phyloP scores from a whole-genome alignment of 305 asterid genomes.

The Rubia peregrina region DNA sequence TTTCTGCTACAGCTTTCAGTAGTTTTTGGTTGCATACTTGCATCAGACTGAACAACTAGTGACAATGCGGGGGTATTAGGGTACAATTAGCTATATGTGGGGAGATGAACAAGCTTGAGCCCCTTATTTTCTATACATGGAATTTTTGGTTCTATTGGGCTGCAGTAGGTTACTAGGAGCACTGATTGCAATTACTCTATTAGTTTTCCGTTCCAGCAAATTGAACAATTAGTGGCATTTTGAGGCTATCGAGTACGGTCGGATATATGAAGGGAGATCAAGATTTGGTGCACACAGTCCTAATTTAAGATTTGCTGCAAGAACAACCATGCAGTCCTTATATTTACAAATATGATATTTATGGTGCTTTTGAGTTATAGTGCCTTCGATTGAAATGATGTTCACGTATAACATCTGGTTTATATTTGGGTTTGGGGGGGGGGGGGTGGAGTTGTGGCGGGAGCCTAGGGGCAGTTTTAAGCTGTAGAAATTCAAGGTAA shows the following conservation, averaged over 20 bases:
- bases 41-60: too few species aligned
- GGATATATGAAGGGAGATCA: neutral
- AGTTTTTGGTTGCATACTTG: too few species aligned
- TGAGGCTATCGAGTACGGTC: neutral
- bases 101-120: too few species aligned
- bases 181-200: neutral
- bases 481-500: neutral
- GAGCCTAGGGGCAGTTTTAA: neutral
- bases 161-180: neutral
- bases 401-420: too few species aligned
- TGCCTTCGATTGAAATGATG: neutral
- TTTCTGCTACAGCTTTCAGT: too few species aligned
- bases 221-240: neutral
- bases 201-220: neutral
- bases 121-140: too few species aligned
- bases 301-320: neutral
- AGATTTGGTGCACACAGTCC: neutral
- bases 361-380: neutral
- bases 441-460: neutral
- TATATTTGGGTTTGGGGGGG: too few species aligned
- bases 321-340: neutral
- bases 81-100: too few species aligned
- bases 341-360: too few species aligned
- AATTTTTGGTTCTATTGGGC: neutral
- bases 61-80: too few species aligned